Conservation (phyloP, 2,329 filamentous ascomycete genomes). For the Xylariaceae sp. region DNA sequence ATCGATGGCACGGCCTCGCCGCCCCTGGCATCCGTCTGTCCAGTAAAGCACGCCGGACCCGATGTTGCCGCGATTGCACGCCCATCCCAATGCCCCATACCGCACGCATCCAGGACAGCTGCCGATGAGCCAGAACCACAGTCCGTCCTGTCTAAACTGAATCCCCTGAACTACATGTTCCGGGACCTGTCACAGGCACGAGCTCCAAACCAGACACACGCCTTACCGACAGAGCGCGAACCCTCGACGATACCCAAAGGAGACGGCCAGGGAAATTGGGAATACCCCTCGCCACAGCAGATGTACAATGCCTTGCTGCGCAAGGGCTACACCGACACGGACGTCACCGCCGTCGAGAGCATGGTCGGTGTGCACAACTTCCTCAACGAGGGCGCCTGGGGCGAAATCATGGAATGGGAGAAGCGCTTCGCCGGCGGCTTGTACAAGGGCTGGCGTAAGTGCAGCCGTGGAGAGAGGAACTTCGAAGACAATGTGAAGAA, state of each 20-base stretch:
- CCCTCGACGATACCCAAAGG: constrained; percentile 87
- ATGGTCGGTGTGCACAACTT: constrained; percentile 99
- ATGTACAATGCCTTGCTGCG: constrained; percentile 99
- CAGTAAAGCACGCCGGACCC: constrained; percentile 28
- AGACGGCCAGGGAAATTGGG: constrained; percentile 77
- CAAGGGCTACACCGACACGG: constrained; percentile 93
- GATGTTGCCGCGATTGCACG: constrained; percentile 1
- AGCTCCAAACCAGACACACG: constrained; percentile 65
- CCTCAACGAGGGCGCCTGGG: constrained; percentile 94
- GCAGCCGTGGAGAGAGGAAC: constrained; percentile 68
- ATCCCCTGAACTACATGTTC: constrained; percentile 93
- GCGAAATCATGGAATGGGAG: constrained; percentile 93
- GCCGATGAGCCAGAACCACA: constrained; percentile 34
- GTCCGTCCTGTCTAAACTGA: constrained; percentile 53
- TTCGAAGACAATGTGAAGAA: constrained; percentile 38
- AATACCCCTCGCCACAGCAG: constrained; percentile 96
- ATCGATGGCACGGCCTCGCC: constrained; percentile 42
- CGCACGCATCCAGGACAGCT: constrained; percentile 35
- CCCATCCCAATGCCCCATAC: constrained; percentile 41
- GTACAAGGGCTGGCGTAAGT: constrained; percentile 66
- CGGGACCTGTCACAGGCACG: constrained; percentile 75
- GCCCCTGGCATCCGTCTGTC: constrained; percentile 29
- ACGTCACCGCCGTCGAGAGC: constrained; percentile 84
- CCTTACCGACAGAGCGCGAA: constrained; percentile 76
- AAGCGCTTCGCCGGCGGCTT: constrained; percentile 74